These are phyloP conservation scores for Globisporangium middletonii DNA, from an alignment of 352 stramenopile genomes.

Conservation along the genomic window DNA sequence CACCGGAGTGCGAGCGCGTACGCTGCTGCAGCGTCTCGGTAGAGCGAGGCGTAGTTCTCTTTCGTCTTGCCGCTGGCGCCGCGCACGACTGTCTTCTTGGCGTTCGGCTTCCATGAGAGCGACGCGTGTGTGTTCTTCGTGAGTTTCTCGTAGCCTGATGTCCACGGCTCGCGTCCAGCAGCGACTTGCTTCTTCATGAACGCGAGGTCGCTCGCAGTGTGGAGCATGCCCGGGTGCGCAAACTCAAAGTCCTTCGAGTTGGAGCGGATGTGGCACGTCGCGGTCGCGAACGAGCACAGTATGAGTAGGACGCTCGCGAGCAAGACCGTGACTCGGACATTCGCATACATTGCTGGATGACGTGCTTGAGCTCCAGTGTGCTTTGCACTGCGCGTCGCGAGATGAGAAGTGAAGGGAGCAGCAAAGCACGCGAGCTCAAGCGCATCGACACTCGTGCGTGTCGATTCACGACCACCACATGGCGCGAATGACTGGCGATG, in stretches of 20 bases:
- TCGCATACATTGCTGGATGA: no score
- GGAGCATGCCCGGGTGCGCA: constrained; percentile 14
- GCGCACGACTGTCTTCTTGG: constrained; percentile 9
- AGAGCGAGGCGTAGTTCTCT: constrained; percentile 15
- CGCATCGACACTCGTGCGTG: no score
- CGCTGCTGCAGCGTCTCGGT: constrained; percentile 13
- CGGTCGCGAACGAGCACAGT: neutral
- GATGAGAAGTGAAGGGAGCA: no score
- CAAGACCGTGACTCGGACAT: no score
- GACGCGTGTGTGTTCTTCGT: constrained; percentile 14
- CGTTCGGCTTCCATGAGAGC: constrained; percentile 5
- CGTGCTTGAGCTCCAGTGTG: no score
- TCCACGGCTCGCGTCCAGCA: constrained; percentile 14
- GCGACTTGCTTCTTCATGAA: constrained; percentile 13
- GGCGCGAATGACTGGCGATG: no score
- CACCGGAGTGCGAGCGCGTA: constrained; percentile 16
- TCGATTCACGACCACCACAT: no score
- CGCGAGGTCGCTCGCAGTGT: constrained; percentile 13
- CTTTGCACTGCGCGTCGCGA: no score
- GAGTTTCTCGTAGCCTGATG: constrained; percentile 13
- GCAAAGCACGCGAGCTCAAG: no score
- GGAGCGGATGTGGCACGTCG: constrained; percentile 7
- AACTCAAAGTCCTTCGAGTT: constrained; percentile 5
- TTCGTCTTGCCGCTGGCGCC: constrained; percentile 9
- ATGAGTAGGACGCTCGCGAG: no score